These are phyloP conservation scores for Epichloe hybrida DNA, from an alignment of 2,329 filamentous ascomycete genomes.

Conservation along the genomic window DNA sequence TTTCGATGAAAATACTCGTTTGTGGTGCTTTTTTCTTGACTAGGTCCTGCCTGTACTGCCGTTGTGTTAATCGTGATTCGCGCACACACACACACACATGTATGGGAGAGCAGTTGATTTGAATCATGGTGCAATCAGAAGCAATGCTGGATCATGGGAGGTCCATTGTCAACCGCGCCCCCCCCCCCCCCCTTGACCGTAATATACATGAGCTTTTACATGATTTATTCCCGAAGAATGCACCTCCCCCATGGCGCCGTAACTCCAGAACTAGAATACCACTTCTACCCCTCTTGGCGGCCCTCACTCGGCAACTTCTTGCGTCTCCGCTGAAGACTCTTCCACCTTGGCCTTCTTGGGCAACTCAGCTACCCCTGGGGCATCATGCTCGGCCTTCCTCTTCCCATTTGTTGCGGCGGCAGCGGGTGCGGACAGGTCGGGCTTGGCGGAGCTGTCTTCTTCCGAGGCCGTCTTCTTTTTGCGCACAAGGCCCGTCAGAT, in stretches of 20 bases:
- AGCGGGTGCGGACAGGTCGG: conserved; percentile 5
- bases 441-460: conserved; percentile 7
- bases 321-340: conserved; percentile 1
- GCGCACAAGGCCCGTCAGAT: conserved; percentile 60
- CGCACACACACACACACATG: no score
- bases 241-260: neutral
- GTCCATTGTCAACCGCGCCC: no score
- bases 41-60: no score
- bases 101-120: no score
- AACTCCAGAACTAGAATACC: neutral
- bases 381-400: conserved; percentile 21
- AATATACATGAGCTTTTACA: no score
- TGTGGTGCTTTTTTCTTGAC: no score
- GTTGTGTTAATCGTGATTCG: no score
- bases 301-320: neutral
- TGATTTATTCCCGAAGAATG: no score
- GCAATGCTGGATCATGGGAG: no score
- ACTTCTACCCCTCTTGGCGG: neutral
- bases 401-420: conserved; percentile 23
- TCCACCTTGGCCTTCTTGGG: conserved; percentile 25
- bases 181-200: no score
- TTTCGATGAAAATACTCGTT: no score
- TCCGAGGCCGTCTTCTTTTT: conserved; percentile 45
- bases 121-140: no score
- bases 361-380: conserved; percentile 13